Evolutionary conservation across 1,139 yeast genomes (phyloP).

Genomic region (Saccharomycopsis hybrid): DNA sequence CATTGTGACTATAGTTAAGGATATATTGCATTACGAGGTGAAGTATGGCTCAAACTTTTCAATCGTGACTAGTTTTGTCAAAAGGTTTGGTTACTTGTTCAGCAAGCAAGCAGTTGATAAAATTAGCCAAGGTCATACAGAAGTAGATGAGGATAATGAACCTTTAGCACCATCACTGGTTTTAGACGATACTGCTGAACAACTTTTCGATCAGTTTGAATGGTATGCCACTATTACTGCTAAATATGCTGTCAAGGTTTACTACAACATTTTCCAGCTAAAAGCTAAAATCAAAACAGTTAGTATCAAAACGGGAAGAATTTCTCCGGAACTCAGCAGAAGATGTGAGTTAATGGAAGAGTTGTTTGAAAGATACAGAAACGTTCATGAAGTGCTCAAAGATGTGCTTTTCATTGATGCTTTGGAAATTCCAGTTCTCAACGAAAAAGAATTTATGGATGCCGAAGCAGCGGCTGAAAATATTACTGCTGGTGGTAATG

Average conservation of each 20-base stretch:
- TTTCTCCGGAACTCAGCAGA: constrained; percentile 3
- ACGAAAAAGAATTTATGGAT: constrained; percentile 24
- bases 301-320: constrained; percentile 7
- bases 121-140: too few species aligned
- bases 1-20: not conserved
- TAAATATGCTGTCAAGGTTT: constrained; percentile 2
- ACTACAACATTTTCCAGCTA: not conserved
- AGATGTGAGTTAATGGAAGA: constrained; percentile 1
- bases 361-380: constrained; percentile 9
- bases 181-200: too few species aligned
- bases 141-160: too few species aligned
- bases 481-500: not conserved
- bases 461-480: constrained; percentile 11
- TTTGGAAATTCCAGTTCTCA: too few species aligned
- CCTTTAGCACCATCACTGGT: too few species aligned
- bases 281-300: not conserved
- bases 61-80: constrained; percentile 8
- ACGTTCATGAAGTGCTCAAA: not conserved
- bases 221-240: constrained; percentile 3
- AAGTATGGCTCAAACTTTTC: constrained; percentile 23
- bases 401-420: too few species aligned
- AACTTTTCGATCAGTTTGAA: not conserved
- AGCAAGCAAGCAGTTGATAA: not conserved
- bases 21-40: constrained; percentile 32
- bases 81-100: constrained; percentile 4